Base-by-base conservation (phyloP, 2,329 filamentous ascomycete genomes). In the Arthrobotrys megalospora region DNA sequence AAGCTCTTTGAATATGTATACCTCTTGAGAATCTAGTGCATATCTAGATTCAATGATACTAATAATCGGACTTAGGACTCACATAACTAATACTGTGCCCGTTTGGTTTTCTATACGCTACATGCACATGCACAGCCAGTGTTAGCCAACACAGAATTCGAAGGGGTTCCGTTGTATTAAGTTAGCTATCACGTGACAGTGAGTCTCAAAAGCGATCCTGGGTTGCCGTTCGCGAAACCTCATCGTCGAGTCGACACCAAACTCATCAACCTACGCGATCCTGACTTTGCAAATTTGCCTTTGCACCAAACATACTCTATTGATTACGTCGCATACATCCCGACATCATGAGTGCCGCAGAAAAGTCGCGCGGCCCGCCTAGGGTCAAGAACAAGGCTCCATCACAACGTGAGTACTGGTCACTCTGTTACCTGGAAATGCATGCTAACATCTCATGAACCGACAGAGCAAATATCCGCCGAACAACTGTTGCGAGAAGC, bases 301-400 rank as follows among this genome's bases (percentile, higher is more conserved):
- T 21, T 12, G 24, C 32, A 24, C n/a, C 10, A 43, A 16, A 10
- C 45, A 64, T 36, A 12, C 8, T 36, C 16, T 16, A 28, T 32
- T 32, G 48, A n/a, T 32, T 28, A 16, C 6, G n/a, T 70, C 55
- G 34, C 69, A 34, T 50, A 24, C 32, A 24, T 32, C 53, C 64
- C 28, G 63, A 72, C 79, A 52, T 76, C 19, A 77, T 77, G 73
- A 77, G 81, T 85, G 89, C 80, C 80, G 97, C 98, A 94, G 95
- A 98, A 88, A 90, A 91, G 73, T 91, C 92, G 81, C 91, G 95
- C 80, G 96, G 95, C 82, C 95, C 96, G 75, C 95, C 96, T 11
- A 89, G 94, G 89, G 96, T 99, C 88, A 98, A 98, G 86, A 98
- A 99, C 88, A 99, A 99, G 91, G 93, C 93, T 81, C 89, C 96